phyloP scores from a whole-genome alignment of 2,329 filamentous ascomycete species.

The Sporothrix variecibatus region DNA sequence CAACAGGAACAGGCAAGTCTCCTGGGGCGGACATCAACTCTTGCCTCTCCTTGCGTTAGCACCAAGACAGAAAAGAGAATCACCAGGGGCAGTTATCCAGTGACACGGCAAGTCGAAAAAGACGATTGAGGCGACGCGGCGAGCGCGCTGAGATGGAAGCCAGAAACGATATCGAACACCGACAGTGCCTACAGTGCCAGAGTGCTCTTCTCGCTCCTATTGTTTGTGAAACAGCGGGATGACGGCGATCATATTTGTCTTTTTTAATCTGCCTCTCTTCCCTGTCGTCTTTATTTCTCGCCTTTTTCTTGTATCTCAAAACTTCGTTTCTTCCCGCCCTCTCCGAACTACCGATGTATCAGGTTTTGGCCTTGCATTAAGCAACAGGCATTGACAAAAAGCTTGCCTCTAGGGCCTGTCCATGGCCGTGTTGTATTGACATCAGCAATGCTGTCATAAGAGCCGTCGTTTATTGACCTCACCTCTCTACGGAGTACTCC shows the following conservation, averaged over 20 bases:
- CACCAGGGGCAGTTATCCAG: not conserved
- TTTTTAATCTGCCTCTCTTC: not conserved
- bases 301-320: not conserved
- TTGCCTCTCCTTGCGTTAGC: not conserved
- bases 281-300: not conserved
- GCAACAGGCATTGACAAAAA: conserved; percentile 8
- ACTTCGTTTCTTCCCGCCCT: not conserved
- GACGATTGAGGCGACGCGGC: not conserved
- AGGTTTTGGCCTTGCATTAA: conserved; percentile 15
- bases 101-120: not conserved
- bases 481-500: not conserved
- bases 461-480: not conserved
- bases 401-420: not conserved
- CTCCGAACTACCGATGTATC: conserved; percentile 22
- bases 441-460: conserved; percentile 4
- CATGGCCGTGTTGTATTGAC: not conserved
- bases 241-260: not conserved
- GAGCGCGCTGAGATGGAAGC: not conserved
- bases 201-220: not conserved
- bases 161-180: not conserved
- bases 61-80: not conserved
- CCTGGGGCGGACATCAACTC: not conserved
- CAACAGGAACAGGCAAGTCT: conserved; percentile 13
- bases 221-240: conserved; percentile 15
- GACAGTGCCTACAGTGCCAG: not conserved